Evolutionary conservation across 2,329 filamentous ascomycete genomes (phyloP), one percentile per base, ranked within the genome.

Genomic region (Cladosporium sp.): DNA sequence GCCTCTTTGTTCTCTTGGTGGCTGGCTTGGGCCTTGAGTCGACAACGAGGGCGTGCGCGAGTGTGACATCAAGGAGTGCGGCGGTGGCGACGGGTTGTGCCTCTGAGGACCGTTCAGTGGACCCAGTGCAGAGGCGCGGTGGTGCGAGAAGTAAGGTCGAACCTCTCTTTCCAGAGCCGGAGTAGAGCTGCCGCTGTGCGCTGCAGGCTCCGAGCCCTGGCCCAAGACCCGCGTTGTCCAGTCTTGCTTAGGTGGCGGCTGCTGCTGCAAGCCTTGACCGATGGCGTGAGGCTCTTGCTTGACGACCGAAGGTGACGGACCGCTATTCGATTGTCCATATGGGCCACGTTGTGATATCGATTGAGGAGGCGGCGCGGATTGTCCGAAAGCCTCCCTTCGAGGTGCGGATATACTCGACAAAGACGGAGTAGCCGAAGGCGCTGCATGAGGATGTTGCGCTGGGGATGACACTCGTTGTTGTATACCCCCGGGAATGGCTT

Each of bases 71-170:
- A 61, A 54, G 20, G 52, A 32, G 49, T 65, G 64, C 3, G 71
- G 71, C n/a, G 71, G 71, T 8, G 71, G 70, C 10, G 71, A 71
- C 8, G 70, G 69, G 45, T 70, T 70, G 7, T 60, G 66, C 35
- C 69, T 63, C 44, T 59, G 48, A 17, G 65, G 63, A 34, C 63
- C 64, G 39, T 66, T 68, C 13, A 72, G 60, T 7, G 60, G 56
- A n/a, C 64, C 66, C 25, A 72, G 59, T 25, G 63, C 60, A 10
- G 63, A 59, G 24, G 60, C 56, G 25, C 66, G 65, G 55, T 72
- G 70, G 9, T 58, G 55, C 13, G 65, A 58, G 45, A 65, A 71
- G 54, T 65, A 68, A 22, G 65, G 60, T 34, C 69, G 61, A 10
- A 56, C 59, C 24, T 71, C 69, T 35, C 69, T 60, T 20, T 72